A percentile compares a stretch with the other conserved stretches of the same genome.
These are phyloP conservation scores for Lachancea quebecensis DNA, from an alignment of 805 yeast genomes.

Conservation along the genomic window DNA sequence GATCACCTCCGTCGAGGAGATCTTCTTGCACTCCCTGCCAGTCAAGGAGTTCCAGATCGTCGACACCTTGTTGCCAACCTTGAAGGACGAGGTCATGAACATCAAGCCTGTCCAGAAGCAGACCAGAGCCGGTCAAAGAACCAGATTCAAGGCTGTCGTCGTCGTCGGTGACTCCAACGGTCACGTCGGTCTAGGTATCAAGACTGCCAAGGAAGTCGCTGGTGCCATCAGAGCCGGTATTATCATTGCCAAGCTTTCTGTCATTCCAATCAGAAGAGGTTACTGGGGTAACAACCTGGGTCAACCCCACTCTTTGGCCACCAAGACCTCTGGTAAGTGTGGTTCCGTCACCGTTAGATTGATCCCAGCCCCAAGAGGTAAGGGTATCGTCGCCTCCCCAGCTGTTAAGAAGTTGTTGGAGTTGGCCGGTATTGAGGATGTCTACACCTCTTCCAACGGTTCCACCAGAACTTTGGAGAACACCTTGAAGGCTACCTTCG, in stretches of 20 bases:
- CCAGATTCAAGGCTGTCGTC: conserved; percentile 99
- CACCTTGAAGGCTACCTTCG: conserved; percentile 99
- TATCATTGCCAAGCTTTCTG: conserved; percentile 96
- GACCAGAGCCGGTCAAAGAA: conserved; percentile 99
- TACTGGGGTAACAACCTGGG: conserved; percentile 99
- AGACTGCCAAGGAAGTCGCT: conserved; percentile 99
- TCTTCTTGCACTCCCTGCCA: conserved; percentile 98
- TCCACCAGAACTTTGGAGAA: conserved; percentile 99
- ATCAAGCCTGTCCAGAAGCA: conserved; percentile 99
- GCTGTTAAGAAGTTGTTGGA: conserved; percentile 98
- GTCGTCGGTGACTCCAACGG: conserved; percentile 99
- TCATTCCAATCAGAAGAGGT: conserved; percentile 99
- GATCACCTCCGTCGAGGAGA: conserved; percentile 93
- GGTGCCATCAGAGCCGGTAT: conserved; percentile 99
- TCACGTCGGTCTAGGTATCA: conserved; percentile 99
- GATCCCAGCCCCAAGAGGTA: conserved; percentile 99
- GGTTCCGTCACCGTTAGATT: conserved; percentile 98
- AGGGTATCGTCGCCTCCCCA: conserved; percentile 99
- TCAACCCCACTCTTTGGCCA: conserved; percentile 97
- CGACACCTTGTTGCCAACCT: conserved; percentile 90
- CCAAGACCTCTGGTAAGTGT: conserved; percentile 99
- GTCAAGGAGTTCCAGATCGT: conserved; percentile 99
- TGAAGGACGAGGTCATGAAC: conserved; percentile 99
- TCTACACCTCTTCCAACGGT: conserved; percentile 97
- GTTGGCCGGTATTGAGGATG: conserved; percentile 99